Percentiles rank a stretch among this genome's conserved stretches.
phyloP scores from a whole-genome alignment of 768 basidiomycete species.

The Tylopilus plumbeoviolaceoides region DNA sequence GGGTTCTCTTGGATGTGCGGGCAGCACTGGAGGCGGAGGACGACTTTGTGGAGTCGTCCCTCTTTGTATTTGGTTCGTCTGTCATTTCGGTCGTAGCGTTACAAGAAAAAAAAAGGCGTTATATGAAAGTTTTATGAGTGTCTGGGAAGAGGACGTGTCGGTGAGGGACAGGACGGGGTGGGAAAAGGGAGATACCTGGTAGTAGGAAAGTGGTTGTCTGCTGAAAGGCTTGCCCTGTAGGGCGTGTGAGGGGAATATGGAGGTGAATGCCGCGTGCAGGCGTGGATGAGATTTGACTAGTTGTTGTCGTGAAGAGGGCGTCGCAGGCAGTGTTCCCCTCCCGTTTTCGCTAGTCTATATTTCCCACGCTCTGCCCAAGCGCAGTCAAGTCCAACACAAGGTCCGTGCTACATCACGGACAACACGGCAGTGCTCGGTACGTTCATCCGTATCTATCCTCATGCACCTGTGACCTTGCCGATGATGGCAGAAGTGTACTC shows the following conservation, averaged over 20 bases:
- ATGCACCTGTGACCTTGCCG: conserved; percentile 47
- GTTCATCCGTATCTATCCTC: conserved; percentile 15
- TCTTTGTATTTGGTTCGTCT: conserved; percentile 63
- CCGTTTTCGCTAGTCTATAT: conserved; percentile 14
- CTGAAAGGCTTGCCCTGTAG: conserved; percentile 82
- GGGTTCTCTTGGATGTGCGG: conserved; percentile 57
- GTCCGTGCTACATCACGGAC: conserved; percentile 5
- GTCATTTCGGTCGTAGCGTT: conserved; percentile 84
- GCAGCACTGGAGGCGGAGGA: conserved; percentile 40
- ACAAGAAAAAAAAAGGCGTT: conserved; percentile 35
- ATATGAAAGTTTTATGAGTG: conserved; percentile 47
- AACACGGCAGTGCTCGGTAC: conserved; percentile 2
- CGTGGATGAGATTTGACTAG: conserved; percentile 46
- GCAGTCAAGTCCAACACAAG: conserved; percentile 1
- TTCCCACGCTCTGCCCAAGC: conserved; percentile 27
- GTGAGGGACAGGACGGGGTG: conserved; percentile 3
- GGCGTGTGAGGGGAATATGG: conserved; percentile 72
- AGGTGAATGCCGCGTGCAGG: conserved; percentile 53
- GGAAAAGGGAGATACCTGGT: conserved; percentile 37
- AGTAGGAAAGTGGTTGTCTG: conserved; percentile 38
- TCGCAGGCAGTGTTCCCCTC: not conserved
- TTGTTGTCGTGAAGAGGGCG: conserved; percentile 35
- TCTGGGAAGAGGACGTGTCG: conserved; percentile 26
- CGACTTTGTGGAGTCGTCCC: conserved; percentile 68
- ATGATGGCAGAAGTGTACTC: conserved; percentile 92